phyloP scores from a whole-genome alignment of 805 yeast genomes.

The Hanseniaspora mollemarum region DNA sequence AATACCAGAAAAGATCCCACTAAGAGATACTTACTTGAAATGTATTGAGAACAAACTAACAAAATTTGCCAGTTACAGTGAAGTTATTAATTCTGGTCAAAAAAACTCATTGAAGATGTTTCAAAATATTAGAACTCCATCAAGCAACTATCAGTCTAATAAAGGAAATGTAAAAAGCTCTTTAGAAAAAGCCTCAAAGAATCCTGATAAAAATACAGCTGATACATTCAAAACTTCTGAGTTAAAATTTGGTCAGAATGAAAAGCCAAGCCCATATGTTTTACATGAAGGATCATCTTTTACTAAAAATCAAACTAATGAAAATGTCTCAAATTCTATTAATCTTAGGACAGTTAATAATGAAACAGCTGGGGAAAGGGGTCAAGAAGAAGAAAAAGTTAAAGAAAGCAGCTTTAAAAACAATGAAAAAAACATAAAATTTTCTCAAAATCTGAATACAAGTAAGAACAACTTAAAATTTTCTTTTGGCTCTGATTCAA shows the following conservation, averaged over 20 bases:
- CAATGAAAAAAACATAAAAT: constrained; percentile 16
- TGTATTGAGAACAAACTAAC: constrained; percentile 34
- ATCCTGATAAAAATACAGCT: neutral
- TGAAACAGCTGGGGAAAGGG: neutral
- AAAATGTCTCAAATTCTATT: neutral
- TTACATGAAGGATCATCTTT: neutral
- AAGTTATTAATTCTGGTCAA: constrained; percentile 34
- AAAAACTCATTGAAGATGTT: constrained; percentile 17
- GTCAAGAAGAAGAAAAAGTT: constrained; percentile 8
- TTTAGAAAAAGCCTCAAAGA: neutral
- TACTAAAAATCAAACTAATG: neutral
- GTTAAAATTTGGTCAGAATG: neutral
- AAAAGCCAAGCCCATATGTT: neutral
- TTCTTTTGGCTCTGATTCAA: neutral
- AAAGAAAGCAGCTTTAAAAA: constrained; percentile 7
- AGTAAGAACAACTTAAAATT: neutral
- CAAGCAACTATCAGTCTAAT: neutral
- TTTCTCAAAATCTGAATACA: neutral
- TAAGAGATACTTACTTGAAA: constrained; percentile 38
- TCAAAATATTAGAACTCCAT: constrained; percentile 17
- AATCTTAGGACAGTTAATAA: constrained; percentile 13
- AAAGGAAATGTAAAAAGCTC: neutral
- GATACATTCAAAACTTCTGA: neutral
- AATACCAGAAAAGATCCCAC: constrained; percentile 32
- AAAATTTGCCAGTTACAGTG: constrained; percentile 23